Percentiles rank a stretch among this genome's conserved stretches.
phyloP scores from a whole-genome alignment of 2,329 filamentous ascomycete genomes.

The Claviceps sp. region DNA sequence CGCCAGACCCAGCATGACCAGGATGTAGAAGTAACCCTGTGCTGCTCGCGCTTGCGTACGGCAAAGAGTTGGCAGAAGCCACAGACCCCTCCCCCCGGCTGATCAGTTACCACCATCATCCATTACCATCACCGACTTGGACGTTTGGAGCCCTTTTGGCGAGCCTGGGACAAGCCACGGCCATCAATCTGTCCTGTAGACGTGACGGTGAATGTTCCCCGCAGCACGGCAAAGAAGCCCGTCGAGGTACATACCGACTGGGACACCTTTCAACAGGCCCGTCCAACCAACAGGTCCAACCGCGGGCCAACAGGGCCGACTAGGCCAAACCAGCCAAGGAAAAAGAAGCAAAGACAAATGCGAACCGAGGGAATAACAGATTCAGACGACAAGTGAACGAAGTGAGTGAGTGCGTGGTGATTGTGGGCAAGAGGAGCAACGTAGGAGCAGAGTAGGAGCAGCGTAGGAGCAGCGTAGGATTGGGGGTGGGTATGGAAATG shows the following conservation, averaged over 20 bases:
- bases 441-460: conserved; percentile 16
- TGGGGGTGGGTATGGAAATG: conserved; percentile 20
- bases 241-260: too few species aligned
- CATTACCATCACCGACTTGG: too few species aligned
- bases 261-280: too few species aligned
- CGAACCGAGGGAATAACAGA: conserved; percentile 10
- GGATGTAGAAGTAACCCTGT: conserved; percentile 25
- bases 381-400: conserved; percentile 13
- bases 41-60: conserved; percentile 13
- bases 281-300: too few species aligned
- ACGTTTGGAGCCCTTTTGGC: too few species aligned
- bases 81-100: not conserved
- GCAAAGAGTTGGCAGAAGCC: conserved; percentile 5
- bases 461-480: conserved; percentile 16
- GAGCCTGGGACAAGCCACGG: too few species aligned
- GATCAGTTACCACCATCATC: not conserved
- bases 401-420: conserved; percentile 10
- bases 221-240: too few species aligned
- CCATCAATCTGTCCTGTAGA: too few species aligned
- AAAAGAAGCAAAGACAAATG: conserved; percentile 10
- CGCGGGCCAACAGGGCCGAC: too few species aligned
- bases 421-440: conserved; percentile 16
- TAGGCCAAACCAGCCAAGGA: conserved; percentile 11
- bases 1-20: conserved; percentile 30
- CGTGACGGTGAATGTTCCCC: too few species aligned